Base-by-base conservation (phyloP, 2,329 filamentous ascomycete genomes). In the Aspergillus spinulosporus region DNA sequence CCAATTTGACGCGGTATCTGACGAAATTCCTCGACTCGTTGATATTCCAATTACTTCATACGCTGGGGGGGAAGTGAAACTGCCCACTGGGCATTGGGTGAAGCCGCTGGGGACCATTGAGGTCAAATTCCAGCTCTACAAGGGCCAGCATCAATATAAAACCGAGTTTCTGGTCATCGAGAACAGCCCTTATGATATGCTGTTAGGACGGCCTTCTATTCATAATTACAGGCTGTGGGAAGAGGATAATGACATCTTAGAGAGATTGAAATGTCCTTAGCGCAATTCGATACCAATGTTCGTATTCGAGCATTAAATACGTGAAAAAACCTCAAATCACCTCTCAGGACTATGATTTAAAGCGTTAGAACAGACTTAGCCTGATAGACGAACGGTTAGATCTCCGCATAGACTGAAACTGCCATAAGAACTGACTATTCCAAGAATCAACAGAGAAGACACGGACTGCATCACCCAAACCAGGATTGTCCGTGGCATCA, bases 81-180 rank as follows among this genome's bases (percentile, higher is more conserved):
- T 52, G 7, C 49, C 40, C 2, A 52, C 44, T 26, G 49, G 49
- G 8, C 0, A 14, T 8, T 29, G 2, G 4, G 40, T 36, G 5
- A 45, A 34, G 15, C 49, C 49, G n/a, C 32, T 37, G 4, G 49
- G 49, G 1, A 52, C 32, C 36, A 11, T 52, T 7, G 15, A 52
- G 15, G 14, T 21, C 3, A 15, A 37, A 15, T 52, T 40, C 40
- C 7, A 45, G 15, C 9, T 45, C 6, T 52, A 52, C 15, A 42
- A 45, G 5, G 21, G 49, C 9, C 8, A 12, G 7, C 14, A 8
- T 4, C 29, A 11, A 5, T 52, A 36, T 36, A 52, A 11, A 12
- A 45, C 49, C 7, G 15, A 52, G 5, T 44, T 45, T 14, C 8
- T 37, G 26, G 49, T 52, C 14, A 52, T 52, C 9, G 21, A 52